Percentiles rank a stretch among this genome's conserved stretches.
Conservation (phyloP, 208 protist genomes). For the Trichomonas tenax region DNA sequence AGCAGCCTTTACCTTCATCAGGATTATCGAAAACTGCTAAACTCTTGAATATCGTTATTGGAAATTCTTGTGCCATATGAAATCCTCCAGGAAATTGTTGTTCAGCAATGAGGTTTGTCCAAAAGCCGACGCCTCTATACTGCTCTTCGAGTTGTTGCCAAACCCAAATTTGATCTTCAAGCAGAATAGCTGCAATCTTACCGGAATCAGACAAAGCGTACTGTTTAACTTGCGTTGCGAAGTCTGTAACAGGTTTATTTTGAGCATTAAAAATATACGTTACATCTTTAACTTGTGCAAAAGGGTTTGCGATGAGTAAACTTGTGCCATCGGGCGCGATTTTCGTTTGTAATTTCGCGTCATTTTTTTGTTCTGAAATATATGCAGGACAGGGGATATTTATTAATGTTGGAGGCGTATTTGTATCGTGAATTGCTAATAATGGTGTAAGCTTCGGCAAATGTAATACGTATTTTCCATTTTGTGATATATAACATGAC, state of each 20-base stretch:
- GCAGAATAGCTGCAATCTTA: background rate
- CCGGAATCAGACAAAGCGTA: background rate
- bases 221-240: background rate
- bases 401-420: background rate
- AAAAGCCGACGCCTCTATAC: background rate
- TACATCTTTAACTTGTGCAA: background rate
- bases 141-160: background rate
- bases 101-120: background rate
- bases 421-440: background rate
- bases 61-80: background rate
- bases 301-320: background rate
- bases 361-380: background rate
- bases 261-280: background rate
- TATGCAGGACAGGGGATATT: background rate
- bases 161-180: slow-evolving; percentile 16
- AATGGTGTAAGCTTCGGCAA: background rate
- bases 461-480: background rate
- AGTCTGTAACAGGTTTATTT: background rate
- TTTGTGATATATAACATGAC: background rate
- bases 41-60: background rate
- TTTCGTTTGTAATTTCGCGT: background rate
- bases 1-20: background rate
- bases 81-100: background rate
- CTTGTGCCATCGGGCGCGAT: background rate
- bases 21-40: background rate